These are phyloP conservation scores for Rhodotorula paludigena DNA, from an alignment of 768 basidiomycete genomes.

Conservation along the genomic window DNA sequence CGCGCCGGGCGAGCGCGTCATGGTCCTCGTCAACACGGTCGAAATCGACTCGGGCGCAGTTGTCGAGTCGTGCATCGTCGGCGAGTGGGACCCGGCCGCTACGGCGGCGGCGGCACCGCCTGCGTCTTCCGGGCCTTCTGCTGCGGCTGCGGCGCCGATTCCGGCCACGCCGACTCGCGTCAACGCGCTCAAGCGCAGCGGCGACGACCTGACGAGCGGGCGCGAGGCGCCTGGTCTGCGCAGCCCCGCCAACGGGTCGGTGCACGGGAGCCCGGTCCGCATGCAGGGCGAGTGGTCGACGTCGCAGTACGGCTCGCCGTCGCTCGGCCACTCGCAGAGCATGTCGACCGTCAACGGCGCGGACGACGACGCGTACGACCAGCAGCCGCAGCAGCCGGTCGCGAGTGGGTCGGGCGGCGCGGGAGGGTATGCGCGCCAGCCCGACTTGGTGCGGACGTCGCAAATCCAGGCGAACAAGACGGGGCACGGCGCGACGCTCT, in stretches of 20 bases:
- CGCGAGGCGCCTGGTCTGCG: conserved; percentile 17
- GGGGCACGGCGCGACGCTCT: conserved; percentile 15
- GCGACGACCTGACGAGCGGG: conserved; percentile 19
- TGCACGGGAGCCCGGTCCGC: conserved; percentile 4
- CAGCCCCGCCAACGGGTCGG: conserved; percentile 7
- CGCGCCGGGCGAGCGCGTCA: conserved; percentile 9
- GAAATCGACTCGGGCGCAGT: conserved; percentile 9
- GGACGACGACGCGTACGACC: background rate
- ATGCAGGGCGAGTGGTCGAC: conserved; percentile 8
- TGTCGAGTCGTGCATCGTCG: conserved; percentile 27
- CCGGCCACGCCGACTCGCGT: conserved; percentile 9
- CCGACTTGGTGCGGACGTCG: conserved; percentile 33
- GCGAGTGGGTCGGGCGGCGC: background rate
- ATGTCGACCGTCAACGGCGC: background rate
- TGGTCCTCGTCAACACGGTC: conserved; percentile 18
- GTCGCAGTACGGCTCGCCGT: background rate
- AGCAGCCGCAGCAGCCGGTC: background rate
- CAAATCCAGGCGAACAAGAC: conserved; percentile 26
- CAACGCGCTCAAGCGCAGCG: conserved; percentile 15
- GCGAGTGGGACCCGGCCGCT: conserved; percentile 23
- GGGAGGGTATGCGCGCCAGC: conserved; percentile 11
- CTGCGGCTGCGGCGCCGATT: too few relatives aligned
- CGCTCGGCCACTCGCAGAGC: background rate
- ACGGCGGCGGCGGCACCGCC: background rate
- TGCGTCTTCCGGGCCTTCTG: too few relatives aligned